Base-by-base conservation (phyloP, 345 rosid species). In the Aethionema arabicum region DNA sequence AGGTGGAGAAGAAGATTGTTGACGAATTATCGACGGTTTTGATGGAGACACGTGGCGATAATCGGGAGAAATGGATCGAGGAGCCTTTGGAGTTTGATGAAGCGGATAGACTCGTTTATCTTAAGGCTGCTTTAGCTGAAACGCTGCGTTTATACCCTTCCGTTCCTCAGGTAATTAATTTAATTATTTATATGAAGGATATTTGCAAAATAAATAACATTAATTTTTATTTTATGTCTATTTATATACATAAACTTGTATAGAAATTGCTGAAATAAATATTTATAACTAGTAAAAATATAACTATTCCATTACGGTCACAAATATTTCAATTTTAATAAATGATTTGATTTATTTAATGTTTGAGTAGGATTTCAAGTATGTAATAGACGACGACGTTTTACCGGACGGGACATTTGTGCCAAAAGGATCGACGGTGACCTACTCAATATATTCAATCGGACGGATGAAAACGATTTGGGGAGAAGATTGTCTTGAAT, bases 391-490 rank as follows among this genome's bases (percentile, higher is more conserved):
- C 4, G 88, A 91, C 32, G 96, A 91, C 57, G 68, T 88, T 53
- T 52, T 91, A 59, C 98, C 98, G 0, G 91, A 88, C 16, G 96
- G 95, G 0, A 84, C 96, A 0, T 72, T 52, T 33, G 85, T 91
- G 6, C 98, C 98, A 0, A 86, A 83, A 0, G 98, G 96, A 31
- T 91, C 98, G 27, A 84, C 90, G 0, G 90, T 91, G 30, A 86
- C 96, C 0, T 91, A 91, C 63, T 91, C 98, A 31, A 88, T 91
- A 10, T 91, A 91, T 56, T 78, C 95, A 0, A 82, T 88, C 10
- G 98, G 98, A 52, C 84, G 98, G 60, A 88, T 84, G 96, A 83
- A 88, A 78, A 73, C 81, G 3, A 84, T 91, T 35, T 91, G 98
- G 98, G 96, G 98, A 0, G 85, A 91, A 55, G 96, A 91, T 11